phyloP scores from a whole-genome alignment of 371 early-diverging fungal genomes.

The Mortierella sp. region DNA sequence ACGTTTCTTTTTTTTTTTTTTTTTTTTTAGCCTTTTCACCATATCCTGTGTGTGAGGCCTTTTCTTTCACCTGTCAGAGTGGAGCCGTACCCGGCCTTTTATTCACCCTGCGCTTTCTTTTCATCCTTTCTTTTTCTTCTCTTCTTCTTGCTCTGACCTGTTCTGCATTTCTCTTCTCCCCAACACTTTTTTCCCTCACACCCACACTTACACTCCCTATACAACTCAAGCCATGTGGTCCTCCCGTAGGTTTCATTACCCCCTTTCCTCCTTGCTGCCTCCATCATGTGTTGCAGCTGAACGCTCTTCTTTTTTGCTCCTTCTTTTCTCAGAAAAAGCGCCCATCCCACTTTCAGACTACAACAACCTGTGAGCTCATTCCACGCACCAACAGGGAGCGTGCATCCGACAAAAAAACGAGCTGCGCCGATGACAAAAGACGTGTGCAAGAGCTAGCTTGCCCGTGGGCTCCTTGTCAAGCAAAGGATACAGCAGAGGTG shows the following conservation, averaged over 20 bases:
- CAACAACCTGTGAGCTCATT: not conserved
- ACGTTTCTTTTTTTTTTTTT: not conserved
- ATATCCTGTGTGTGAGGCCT: no score
- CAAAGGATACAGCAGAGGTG: not conserved
- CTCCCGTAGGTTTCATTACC: conserved; percentile 37
- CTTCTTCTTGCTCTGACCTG: not conserved
- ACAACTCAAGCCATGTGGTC: conserved; percentile 29
- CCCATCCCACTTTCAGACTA: not conserved
- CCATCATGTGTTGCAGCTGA: no score
- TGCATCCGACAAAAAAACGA: not conserved
- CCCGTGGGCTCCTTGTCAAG: not conserved
- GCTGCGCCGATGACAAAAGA: conserved; percentile 9
- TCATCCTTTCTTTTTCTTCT: not conserved
- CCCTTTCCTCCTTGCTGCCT: not conserved
- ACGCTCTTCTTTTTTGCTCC: not conserved
- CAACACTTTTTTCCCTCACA: not conserved
- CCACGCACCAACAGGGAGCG: not conserved
- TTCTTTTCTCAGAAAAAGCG: not conserved
- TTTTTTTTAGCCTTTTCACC: not conserved
- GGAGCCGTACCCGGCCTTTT: not conserved
- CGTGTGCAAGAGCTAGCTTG: not conserved
- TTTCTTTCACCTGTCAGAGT: not conserved
- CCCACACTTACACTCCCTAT: not conserved
- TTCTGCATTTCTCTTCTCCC: not conserved
- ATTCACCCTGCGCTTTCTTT: not conserved